Percentiles rank a stretch among this genome's conserved stretches.
Evolutionary conservation across 129 eudicot genomes (phyloP).

Genomic region (Chrysanthemum seticuspe): DNA sequence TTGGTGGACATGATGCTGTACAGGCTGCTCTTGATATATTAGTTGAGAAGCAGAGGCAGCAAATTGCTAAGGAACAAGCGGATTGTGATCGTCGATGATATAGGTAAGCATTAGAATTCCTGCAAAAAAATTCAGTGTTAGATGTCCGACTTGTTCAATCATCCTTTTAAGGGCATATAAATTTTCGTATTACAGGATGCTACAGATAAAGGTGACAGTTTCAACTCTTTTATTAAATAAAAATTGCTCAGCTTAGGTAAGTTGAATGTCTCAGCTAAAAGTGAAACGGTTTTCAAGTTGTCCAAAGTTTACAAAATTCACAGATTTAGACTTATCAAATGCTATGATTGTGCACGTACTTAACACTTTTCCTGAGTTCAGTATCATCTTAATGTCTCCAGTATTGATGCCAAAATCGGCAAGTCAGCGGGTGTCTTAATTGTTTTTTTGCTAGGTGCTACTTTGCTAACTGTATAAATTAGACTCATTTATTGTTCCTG

Average conservation of each 20-base stretch:
- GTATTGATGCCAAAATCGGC: not conserved
- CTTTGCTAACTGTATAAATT: too few relatives aligned
- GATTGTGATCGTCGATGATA: constrained; percentile 44
- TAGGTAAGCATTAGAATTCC: constrained; percentile 22
- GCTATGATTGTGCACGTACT: not conserved
- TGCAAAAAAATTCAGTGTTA: not conserved
- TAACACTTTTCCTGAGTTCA: constrained; percentile 1
- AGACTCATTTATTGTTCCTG: too few relatives aligned
- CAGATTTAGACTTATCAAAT: too few relatives aligned
- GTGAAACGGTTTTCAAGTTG: too few relatives aligned
- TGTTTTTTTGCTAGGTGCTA: too few relatives aligned
- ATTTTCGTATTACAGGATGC: not conserved
- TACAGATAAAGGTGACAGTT: not conserved
- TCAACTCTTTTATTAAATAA: not conserved
- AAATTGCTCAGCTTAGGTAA: not conserved
- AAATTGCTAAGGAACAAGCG: constrained; percentile 59
- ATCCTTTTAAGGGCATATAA: not conserved
- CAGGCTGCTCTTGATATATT: constrained; percentile 74
- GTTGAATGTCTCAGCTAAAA: not conserved
- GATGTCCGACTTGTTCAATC: not conserved
- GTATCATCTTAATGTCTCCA: not conserved
- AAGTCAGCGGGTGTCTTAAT: not conserved
- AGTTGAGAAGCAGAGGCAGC: constrained; percentile 84
- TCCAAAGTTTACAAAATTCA: too few relatives aligned
- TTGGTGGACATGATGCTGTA: constrained; percentile 85